Conservation (phyloP, 495 filamentous ascomycete genomes). For the Trypethelium eluteriae region DNA sequence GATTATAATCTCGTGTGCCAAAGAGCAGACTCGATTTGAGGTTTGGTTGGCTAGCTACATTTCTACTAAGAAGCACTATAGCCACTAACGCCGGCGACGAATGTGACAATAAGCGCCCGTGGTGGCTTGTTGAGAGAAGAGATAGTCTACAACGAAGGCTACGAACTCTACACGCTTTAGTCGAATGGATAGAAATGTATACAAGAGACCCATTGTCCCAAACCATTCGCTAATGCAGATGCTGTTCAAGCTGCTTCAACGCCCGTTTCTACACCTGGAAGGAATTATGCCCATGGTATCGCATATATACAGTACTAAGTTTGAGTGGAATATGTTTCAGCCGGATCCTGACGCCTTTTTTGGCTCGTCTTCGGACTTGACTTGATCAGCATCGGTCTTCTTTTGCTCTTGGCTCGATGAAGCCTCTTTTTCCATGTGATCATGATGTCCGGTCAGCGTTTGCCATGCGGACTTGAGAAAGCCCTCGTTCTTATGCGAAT, state of each 20-base stretch:
- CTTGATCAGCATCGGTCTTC: constrained; percentile 30
- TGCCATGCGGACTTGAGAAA: constrained; percentile 89
- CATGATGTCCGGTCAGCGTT: constrained; percentile 68
- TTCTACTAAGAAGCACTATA: neutral
- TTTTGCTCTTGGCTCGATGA: constrained; percentile 24
- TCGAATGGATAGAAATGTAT: neutral
- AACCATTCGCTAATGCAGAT: constrained; percentile 5
- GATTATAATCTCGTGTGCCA: neutral
- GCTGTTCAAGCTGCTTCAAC: neutral
- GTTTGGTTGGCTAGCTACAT: neutral
- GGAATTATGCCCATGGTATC: neutral
- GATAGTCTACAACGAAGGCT: constrained; percentile 4
- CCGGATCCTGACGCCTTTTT: constrained; percentile 56
- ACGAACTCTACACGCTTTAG: neutral
- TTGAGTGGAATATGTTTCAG: constrained; percentile 21
- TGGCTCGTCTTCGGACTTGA: constrained; percentile 37
- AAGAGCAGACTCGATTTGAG: neutral
- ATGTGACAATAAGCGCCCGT: constrained; percentile 3
- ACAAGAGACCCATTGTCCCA: neutral
- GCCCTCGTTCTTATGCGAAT: constrained; percentile 63
- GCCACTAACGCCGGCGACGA: constrained; percentile 3
- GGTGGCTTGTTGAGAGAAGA: constrained; percentile 9
- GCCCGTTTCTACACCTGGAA: neutral
- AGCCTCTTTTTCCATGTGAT: constrained; percentile 37
- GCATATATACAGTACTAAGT: neutral